phyloP scores from a whole-genome alignment of 768 basidiomycete genomes.

The Russula foetens region DNA sequence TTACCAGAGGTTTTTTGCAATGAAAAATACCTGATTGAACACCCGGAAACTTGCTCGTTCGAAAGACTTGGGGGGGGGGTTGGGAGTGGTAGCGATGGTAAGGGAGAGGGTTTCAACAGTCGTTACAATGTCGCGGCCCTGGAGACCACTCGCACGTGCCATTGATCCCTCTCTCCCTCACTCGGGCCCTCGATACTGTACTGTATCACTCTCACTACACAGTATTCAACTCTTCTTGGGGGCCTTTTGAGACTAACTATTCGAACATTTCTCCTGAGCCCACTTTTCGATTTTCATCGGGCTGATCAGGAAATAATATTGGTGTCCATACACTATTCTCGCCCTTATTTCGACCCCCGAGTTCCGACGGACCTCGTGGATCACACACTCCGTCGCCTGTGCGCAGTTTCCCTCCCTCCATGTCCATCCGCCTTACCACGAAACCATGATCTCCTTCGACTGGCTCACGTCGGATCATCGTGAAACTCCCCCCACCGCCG shows the following conservation, averaged over 20 bases:
- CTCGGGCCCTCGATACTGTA: no score
- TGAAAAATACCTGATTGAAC: slow-evolving; percentile 12
- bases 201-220: background rate
- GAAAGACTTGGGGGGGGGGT: background rate
- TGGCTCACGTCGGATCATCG: background rate
- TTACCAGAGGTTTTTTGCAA: slow-evolving; percentile 2
- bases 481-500: background rate
- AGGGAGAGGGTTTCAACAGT: background rate
- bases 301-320: background rate
- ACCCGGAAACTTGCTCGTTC: background rate
- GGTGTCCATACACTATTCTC: background rate
- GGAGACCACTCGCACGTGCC: background rate
- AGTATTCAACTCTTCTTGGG: background rate
- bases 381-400: background rate
- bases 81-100: background rate
- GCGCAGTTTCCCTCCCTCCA: background rate
- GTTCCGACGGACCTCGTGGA: slow-evolving; percentile 4
- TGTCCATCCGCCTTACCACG: background rate
- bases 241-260: background rate
- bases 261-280: no score
- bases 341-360: background rate
- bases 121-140: background rate
- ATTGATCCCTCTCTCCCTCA: background rate
- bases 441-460: slow-evolving; percentile 5
- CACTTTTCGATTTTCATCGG: background rate